These are phyloP conservation scores for Favolaschia claudopus DNA, from an alignment of 768 basidiomycete genomes.

Conservation along the genomic window DNA sequence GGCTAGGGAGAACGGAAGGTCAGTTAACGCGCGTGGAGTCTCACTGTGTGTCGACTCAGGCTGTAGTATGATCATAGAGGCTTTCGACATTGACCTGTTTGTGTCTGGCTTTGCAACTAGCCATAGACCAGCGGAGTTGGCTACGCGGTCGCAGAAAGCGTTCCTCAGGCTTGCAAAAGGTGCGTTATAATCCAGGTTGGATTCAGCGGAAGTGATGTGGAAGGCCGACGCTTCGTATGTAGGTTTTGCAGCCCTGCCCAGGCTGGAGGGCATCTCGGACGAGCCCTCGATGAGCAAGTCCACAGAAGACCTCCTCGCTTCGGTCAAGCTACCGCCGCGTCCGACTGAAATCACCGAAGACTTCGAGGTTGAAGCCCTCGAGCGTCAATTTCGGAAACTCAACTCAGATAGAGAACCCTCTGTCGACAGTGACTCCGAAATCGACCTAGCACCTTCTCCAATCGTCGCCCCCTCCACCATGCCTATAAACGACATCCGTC, in stretches of 20 bases:
- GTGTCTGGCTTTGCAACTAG: slow-evolving; percentile 81
- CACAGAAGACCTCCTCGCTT: slow-evolving; percentile 57
- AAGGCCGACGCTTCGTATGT: background rate
- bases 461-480: slow-evolving; percentile 27
- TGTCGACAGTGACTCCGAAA: slow-evolving; percentile 18
- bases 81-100: slow-evolving; percentile 77
- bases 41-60: background rate
- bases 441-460: slow-evolving; percentile 21
- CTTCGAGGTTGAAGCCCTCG: slow-evolving; percentile 62
- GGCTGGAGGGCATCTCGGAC: slow-evolving; percentile 47
- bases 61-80: slow-evolving; percentile 38
- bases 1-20: slow-evolving; percentile 31
- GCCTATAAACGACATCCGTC: slow-evolving; percentile 44
- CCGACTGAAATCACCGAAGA: slow-evolving; percentile 69
- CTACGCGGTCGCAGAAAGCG: slow-evolving; percentile 77
- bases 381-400: slow-evolving; percentile 54
- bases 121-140: slow-evolving; percentile 62
- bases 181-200: slow-evolving; percentile 34
- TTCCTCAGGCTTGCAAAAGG: slow-evolving; percentile 83
- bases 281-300: slow-evolving; percentile 44
- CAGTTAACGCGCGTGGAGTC: slow-evolving; percentile 26
- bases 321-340: slow-evolving; percentile 59
- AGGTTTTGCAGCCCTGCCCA: slow-evolving; percentile 83
- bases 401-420: slow-evolving; percentile 28
- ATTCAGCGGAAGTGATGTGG: background rate